Conservation (phyloP, 1,284 basidiomycete species). For the Ustilago curta region DNA sequence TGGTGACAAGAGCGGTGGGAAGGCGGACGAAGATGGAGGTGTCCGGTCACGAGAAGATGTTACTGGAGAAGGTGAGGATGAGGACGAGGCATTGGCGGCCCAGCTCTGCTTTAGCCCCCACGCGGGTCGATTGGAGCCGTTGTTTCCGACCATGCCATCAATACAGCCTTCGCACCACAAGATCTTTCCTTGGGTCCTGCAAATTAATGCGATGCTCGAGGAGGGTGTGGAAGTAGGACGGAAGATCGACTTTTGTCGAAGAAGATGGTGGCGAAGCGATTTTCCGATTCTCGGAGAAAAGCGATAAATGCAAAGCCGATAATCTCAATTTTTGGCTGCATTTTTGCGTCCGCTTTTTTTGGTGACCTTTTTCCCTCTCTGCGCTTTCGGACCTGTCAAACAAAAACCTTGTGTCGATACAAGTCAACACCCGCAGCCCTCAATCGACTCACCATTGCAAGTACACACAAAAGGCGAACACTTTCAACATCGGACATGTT, state of each 20-base stretch:
- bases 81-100: conserved; percentile 12
- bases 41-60: conserved; percentile 20
- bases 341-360: conserved; percentile 10
- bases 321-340: conserved; percentile 1
- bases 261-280: conserved; percentile 17
- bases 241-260: neutral
- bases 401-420: neutral
- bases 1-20: conserved; percentile 34
- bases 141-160: conserved; percentile 15
- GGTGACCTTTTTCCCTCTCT: neutral
- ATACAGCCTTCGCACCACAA: neutral
- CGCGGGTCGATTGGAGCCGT: conserved; percentile 8
- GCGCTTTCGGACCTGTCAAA: neutral
- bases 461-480: neutral
- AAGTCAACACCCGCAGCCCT: no score
- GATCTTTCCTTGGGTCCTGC: no score
- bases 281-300: conserved; percentile 12
- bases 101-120: conserved; percentile 31
- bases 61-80: conserved; percentile 8
- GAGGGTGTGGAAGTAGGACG: neutral
- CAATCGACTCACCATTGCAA: no score
- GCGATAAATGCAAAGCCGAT: conserved; percentile 37
- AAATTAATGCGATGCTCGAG: neutral
- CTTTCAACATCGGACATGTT: neutral
- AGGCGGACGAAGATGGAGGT: conserved; percentile 24